Percentiles rank a stretch among this genome's conserved stretches.
These are phyloP conservation scores for Boletus rufocinnamomeus DNA, from an alignment of 768 basidiomycete genomes.

Conservation along the genomic window DNA sequence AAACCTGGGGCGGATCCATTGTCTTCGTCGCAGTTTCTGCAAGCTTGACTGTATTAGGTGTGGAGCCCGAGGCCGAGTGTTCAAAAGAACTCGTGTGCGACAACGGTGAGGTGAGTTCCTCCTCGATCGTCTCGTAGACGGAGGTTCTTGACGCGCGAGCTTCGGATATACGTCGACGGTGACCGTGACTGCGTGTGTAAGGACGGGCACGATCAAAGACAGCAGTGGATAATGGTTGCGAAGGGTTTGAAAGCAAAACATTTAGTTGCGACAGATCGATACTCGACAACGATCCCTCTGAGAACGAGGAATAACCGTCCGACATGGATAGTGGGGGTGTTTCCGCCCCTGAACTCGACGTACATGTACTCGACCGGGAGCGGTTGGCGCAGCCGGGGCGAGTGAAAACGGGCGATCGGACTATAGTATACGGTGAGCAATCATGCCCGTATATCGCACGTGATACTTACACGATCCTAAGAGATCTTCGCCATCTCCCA, in stretches of 20 bases:
- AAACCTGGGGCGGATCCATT: slow-evolving; percentile 43
- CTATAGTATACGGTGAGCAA: slow-evolving; percentile 29
- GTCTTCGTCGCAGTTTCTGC: slow-evolving; percentile 22
- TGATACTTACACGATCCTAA: slow-evolving; percentile 49
- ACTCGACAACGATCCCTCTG: slow-evolving; percentile 75
- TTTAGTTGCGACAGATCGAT: slow-evolving; percentile 70
- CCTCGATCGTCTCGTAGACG: slow-evolving; percentile 79
- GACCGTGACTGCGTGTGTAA: slow-evolving; percentile 62
- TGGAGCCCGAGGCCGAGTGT: slow-evolving; percentile 13
- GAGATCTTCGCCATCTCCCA: slow-evolving; percentile 66
- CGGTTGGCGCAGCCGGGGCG: slow-evolving; percentile 52
- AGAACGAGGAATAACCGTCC: slow-evolving; percentile 64
- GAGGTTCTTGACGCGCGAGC: slow-evolving; percentile 64
- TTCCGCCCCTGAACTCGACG: slow-evolving; percentile 64
- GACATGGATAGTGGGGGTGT: slow-evolving; percentile 72
- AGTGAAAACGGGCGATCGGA: slow-evolving; percentile 59
- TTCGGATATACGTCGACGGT: slow-evolving; percentile 69
- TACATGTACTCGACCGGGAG: slow-evolving; percentile 71
- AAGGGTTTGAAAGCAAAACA: slow-evolving; percentile 53
- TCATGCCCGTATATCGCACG: background rate
- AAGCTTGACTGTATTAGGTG: slow-evolving; percentile 34
- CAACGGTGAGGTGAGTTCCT: slow-evolving; percentile 50
- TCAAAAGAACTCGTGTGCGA: slow-evolving; percentile 33
- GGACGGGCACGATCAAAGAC: slow-evolving; percentile 41
- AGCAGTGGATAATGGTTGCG: slow-evolving; percentile 49